Conservation (phyloP, 2,329 filamentous ascomycete genomes). For the Penicillium sp. region DNA sequence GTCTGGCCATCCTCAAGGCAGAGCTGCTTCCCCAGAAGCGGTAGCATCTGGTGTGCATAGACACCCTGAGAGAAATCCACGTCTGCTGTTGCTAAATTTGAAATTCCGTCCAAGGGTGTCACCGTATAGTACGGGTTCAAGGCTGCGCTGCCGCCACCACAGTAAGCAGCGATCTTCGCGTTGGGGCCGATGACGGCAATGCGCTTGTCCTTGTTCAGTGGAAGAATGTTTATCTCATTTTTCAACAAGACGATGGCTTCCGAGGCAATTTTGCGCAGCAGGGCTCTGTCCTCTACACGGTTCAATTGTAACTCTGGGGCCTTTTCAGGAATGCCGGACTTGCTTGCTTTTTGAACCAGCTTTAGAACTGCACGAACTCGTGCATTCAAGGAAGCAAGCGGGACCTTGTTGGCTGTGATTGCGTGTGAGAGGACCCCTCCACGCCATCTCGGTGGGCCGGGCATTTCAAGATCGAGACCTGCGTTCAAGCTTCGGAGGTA, state of each 20-base stretch:
- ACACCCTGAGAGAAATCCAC: conserved; percentile 6
- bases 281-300: conserved; percentile 58
- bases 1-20: conserved; percentile 49
- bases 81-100: not conserved
- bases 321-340: conserved; percentile 53
- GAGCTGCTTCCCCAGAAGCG: conserved; percentile 53
- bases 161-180: conserved; percentile 44
- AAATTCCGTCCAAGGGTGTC: conserved; percentile 39
- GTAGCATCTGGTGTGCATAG: conserved; percentile 44
- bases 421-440: conserved; percentile 33
- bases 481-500: conserved; percentile 41
- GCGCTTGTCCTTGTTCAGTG: conserved; percentile 46
- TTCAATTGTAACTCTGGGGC: conserved; percentile 54
- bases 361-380: conserved; percentile 56
- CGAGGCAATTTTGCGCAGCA: conserved; percentile 63
- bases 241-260: conserved; percentile 71
- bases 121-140: conserved; percentile 42
- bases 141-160: conserved; percentile 64
- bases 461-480: conserved; percentile 47
- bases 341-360: conserved; percentile 56
- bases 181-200: conserved; percentile 55
- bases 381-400: conserved; percentile 53
- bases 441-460: conserved; percentile 40
- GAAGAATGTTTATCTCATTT: conserved; percentile 64
- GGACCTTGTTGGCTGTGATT: conserved; percentile 55